A percentile compares a stretch with the other conserved stretches of the same genome.
These are phyloP conservation scores for Austroboletus festivus DNA, from an alignment of 768 basidiomycete genomes.

Conservation along the genomic window DNA sequence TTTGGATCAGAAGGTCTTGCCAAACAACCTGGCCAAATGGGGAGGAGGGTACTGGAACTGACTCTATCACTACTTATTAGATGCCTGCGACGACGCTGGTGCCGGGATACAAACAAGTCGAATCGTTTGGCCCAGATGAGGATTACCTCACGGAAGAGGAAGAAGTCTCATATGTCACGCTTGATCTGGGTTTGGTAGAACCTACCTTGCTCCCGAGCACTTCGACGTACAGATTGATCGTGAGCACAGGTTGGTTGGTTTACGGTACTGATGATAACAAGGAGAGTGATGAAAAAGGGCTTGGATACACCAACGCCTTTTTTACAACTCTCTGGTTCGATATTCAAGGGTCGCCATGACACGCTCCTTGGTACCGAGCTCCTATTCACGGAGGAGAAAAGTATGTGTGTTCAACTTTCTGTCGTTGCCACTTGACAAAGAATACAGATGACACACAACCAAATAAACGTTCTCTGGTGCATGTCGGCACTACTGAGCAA, in stretches of 20 bases:
- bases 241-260: conserved; percentile 33
- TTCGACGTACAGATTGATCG: conserved; percentile 69
- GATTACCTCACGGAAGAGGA: conserved; percentile 57
- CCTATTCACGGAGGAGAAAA: conserved; percentile 67
- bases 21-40: conserved; percentile 16
- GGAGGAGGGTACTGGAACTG: too few relatives aligned
- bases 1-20: conserved; percentile 26
- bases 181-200: conserved; percentile 70
- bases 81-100: conserved; percentile 35
- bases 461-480: conserved; percentile 48
- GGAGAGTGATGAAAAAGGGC: conserved; percentile 42
- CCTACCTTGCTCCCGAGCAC: conserved; percentile 73
- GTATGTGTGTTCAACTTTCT: conserved; percentile 28
- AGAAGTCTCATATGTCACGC: conserved; percentile 63
- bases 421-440: background rate
- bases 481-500: conserved; percentile 60
- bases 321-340: conserved; percentile 71
- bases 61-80: too few relatives aligned
- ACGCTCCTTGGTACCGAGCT: conserved; percentile 72
- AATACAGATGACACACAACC: conserved; percentile 43
- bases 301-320: conserved; percentile 76
- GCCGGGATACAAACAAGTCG: conserved; percentile 65
- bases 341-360: conserved; percentile 69
- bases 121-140: conserved; percentile 63
- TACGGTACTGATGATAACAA: background rate